These are phyloP conservation scores for Hypomontagnella submonticulosa DNA, from an alignment of 495 filamentous ascomycete species.

Conservation along the genomic window DNA sequence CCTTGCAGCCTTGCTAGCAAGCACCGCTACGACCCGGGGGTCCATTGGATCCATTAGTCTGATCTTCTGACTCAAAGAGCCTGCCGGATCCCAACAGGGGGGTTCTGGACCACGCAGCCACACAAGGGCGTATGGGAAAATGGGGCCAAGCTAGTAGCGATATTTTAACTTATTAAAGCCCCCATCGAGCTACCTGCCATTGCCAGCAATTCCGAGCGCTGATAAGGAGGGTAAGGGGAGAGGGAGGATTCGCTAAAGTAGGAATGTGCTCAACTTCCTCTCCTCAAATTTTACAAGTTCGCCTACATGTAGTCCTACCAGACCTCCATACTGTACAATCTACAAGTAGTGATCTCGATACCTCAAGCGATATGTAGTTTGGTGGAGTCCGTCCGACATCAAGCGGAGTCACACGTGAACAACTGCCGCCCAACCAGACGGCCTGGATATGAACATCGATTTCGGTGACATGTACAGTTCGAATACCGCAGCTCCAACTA, in stretches of 20 bases:
- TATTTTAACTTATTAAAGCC: slow-evolving; percentile 12
- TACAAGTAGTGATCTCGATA: neutral
- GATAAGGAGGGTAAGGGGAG: slow-evolving; percentile 23
- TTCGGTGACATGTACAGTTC: slow-evolving; percentile 33
- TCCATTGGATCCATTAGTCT: slow-evolving; percentile 25
- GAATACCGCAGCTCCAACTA: slow-evolving; percentile 13
- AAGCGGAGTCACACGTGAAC: slow-evolving; percentile 22
- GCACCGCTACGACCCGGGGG: neutral
- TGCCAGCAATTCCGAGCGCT: slow-evolving; percentile 19
- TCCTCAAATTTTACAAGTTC: slow-evolving; percentile 1
- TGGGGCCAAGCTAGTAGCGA: slow-evolving; percentile 15
- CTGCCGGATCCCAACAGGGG: slow-evolving; percentile 12
- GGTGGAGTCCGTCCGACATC: neutral
- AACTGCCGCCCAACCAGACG: slow-evolving; percentile 12
- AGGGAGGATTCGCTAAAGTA: slow-evolving; percentile 2
- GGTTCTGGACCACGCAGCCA: slow-evolving; percentile 33
- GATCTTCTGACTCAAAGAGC: slow-evolving; percentile 38
- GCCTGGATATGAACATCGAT: slow-evolving; percentile 28
- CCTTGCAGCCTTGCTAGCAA: slow-evolving; percentile 14
- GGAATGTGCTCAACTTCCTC: slow-evolving; percentile 7
- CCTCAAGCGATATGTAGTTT: slow-evolving; percentile 2
- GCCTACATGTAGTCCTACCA: slow-evolving; percentile 1
- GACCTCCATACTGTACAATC: neutral
- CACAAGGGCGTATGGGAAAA: slow-evolving; percentile 25
- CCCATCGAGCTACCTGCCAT: slow-evolving; percentile 30